Evolutionary conservation across 2,329 filamentous ascomycete genomes (phyloP).

Genomic region (Colletotrichum sp.): DNA sequence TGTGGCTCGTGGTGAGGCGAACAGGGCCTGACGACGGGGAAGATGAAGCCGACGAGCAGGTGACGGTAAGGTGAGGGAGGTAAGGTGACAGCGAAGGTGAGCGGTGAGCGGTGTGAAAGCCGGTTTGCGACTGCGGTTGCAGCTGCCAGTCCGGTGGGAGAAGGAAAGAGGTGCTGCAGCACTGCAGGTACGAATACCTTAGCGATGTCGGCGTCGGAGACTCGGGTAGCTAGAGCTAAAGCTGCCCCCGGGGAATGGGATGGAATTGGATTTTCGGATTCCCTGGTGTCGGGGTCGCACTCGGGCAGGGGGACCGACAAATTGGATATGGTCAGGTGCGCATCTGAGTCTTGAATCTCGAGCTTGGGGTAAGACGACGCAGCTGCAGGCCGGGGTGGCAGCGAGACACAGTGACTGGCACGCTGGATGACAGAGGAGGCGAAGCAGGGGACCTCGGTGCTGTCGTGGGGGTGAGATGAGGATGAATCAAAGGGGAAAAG

Average conservation of each 20-base stretch:
- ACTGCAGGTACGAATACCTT: too few species aligned
- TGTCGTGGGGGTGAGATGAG: background rate
- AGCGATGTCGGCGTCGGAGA: slow-evolving; percentile 20
- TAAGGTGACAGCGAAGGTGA: background rate
- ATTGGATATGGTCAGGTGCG: slow-evolving; percentile 18
- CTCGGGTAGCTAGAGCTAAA: background rate
- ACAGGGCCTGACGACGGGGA: background rate
- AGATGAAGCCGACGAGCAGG: background rate
- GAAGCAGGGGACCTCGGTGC: background rate
- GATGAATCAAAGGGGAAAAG: slow-evolving; percentile 4
- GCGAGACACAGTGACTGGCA: background rate
- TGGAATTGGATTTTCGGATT: background rate
- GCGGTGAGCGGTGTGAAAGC: slow-evolving; percentile 10
- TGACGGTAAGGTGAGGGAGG: background rate
- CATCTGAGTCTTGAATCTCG: background rate
- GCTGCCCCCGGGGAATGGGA: background rate
- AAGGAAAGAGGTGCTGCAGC: background rate
- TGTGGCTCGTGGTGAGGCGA: background rate
- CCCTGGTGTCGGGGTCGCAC: background rate
- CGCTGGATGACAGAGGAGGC: background rate
- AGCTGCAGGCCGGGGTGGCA: background rate
- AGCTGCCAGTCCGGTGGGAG: background rate
- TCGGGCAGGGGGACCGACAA: slow-evolving; percentile 11
- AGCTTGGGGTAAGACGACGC: slow-evolving; percentile 8
- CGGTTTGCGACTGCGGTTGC: background rate